Evolutionary conservation across 805 yeast species (phyloP).

Genomic region (Candida pseudofarinosa): DNA sequence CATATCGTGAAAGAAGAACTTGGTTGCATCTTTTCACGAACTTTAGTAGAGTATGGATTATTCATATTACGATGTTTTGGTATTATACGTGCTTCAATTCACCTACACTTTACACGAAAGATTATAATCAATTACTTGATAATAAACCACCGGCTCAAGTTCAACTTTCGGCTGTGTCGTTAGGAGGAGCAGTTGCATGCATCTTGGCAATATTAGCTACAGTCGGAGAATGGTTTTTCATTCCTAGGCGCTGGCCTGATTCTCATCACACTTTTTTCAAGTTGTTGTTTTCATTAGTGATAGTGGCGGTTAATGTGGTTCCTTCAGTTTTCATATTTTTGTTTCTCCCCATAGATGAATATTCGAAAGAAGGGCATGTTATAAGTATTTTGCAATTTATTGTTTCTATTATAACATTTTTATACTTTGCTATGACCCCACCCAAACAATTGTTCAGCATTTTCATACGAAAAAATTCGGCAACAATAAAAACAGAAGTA

Average conservation of each 20-base stretch:
- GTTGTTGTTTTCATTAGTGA: slow-evolving; percentile 11
- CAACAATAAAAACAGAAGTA: slow-evolving; percentile 7
- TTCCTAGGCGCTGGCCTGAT: slow-evolving; percentile 24
- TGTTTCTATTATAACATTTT: slow-evolving; percentile 23
- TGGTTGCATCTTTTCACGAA: slow-evolving; percentile 50
- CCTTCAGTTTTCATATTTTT: slow-evolving; percentile 29
- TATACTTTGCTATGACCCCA: slow-evolving; percentile 26
- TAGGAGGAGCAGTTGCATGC: slow-evolving; percentile 45
- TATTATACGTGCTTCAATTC: slow-evolving; percentile 49
- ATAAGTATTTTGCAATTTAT: slow-evolving; percentile 24
- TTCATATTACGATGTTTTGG: slow-evolving; percentile 50
- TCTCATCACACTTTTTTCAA: slow-evolving; percentile 12
- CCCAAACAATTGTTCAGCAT: slow-evolving; percentile 19
- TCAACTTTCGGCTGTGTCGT: slow-evolving; percentile 38
- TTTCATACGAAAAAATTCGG: slow-evolving; percentile 3
- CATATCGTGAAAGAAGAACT: slow-evolving; percentile 44
- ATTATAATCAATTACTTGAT: slow-evolving; percentile 36
- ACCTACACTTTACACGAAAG: slow-evolving; percentile 44
- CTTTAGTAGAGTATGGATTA: slow-evolving; percentile 51
- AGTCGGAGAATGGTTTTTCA: slow-evolving; percentile 20
- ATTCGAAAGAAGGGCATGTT: slow-evolving; percentile 19
- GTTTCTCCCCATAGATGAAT: slow-evolving; percentile 19
- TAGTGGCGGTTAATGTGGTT: slow-evolving; percentile 17
- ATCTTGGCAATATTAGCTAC: slow-evolving; percentile 22
- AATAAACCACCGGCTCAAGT: slow-evolving; percentile 45